Evolutionary conservation across 306 rosid genomes (phyloP).

Genomic region (Prunus davidiana): DNA sequence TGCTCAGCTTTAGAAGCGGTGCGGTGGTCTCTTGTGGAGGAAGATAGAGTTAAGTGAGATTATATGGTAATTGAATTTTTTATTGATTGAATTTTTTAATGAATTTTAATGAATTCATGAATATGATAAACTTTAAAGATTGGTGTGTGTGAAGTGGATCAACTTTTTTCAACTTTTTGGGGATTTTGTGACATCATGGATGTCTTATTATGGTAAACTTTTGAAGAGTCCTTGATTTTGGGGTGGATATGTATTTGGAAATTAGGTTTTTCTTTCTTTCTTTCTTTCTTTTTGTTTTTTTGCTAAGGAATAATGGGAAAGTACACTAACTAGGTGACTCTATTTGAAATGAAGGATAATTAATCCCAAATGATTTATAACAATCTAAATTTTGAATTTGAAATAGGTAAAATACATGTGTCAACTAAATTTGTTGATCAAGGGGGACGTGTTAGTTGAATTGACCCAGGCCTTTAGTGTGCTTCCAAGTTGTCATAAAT

Average conservation of each 20-base stretch:
- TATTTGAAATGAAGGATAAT: neutral
- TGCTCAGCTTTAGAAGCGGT: neutral
- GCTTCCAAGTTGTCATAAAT: no score
- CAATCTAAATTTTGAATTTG: no score
- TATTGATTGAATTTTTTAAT: neutral
- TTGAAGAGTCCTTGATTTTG: neutral
- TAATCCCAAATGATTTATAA: no score
- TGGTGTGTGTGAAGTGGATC: neutral
- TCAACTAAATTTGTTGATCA: no score
- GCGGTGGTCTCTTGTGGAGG: neutral
- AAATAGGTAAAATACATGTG: no score
- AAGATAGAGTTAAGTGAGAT: neutral
- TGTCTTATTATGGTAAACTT: neutral
- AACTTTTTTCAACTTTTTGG: neutral
- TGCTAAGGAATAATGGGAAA: neutral
- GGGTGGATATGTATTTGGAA: neutral
- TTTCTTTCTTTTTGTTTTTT: no score
- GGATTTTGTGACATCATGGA: neutral
- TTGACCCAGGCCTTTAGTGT: no score
- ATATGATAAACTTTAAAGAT: neutral
- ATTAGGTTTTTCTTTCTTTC: neutral
- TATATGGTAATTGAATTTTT: neutral
- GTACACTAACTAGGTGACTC: no score
- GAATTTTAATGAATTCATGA: neutral
- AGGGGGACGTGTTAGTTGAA: no score